Evolutionary conservation across 805 yeast genomes (phyloP), one percentile per base, ranked within the genome.

Genomic region (Saccharomycopsis olivae): DNA sequence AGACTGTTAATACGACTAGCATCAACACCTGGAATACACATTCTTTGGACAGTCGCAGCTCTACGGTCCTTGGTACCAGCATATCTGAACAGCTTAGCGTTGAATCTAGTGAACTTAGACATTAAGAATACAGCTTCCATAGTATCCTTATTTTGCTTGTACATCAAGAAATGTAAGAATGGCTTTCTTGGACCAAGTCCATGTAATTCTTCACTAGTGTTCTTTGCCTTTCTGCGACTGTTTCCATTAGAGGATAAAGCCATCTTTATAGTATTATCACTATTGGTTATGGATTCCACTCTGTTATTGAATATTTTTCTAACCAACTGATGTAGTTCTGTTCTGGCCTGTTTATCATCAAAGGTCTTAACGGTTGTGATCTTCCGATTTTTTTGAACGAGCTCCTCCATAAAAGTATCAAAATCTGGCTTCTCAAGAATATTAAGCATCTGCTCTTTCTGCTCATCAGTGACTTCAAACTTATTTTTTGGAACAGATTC

Each of bases 41-140:
- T 68, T 46, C 75, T 71, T 60, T 92, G 99, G 38, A 86, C 86
- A 4, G 99, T 92, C 18, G 85, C 88, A 36, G 94, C 99, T 56
- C 99, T 75, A 51, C 97, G 73, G 58, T 92, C 99, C 53, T 92
- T 92, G 2, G 98, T 94, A 17, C 99, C 99, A 0, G 96, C 94
- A 57, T 78, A 86, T 38, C 84, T 69, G 27, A 92, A 68, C 30
- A 65, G 55, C 47, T 78, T 80, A 4, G 79, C 65, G n/a, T 88
- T 89, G 16, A 82, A 61, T 47, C 86, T 72, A 48, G 92, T 64
- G 46, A 84, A 71, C 54, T 80, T 80, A 36, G 88, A 65, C 36
- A 92, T 62, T 20, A 81, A 60, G 15, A 76, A 70, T 1, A 92
- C 92, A 11, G 85, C 92, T 61, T 92, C 96, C 96, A 92, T 85